Evolutionary conservation across 2,329 filamentous ascomycete species (phyloP), one percentile per base, ranked within the genome.

Genomic region (Colletotrichum caudatum): DNA sequence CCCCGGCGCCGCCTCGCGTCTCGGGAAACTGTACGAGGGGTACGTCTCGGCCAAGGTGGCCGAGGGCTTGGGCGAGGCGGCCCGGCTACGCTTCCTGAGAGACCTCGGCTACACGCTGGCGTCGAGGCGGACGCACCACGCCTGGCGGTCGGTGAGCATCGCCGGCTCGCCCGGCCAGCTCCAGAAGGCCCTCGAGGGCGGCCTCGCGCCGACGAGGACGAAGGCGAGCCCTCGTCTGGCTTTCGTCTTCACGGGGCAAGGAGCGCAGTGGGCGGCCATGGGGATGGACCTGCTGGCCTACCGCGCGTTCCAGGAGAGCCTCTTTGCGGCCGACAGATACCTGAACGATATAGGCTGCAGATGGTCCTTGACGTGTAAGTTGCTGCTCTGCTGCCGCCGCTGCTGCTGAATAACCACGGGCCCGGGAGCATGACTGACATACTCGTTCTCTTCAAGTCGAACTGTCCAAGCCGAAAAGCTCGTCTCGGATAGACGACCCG

Each of bases 31-130:
- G 1, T 73, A 84, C 37, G 70, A 74, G 29, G 70, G 72, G 1
- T 69, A 75, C 12, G 51, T 67, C 3, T 57, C 61, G 6, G 35
- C 63, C 2, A 63, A 76, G 4, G 11, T 11, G 1, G 14, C 23
- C 0, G 67, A 74, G 1, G 76, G 41, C 26, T 4, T 66, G 8
- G 29, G 29, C 8, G 59, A 68, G 7, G 11, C 56, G 0, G 62
- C 33, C 4, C 66, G 58, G 2, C 3, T 57, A 26, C 54, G 41
- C 3, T 62, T 71, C 23, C 8, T 72, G 26, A 50, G 66, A 23
- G 70, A 86, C 66, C 83, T 86, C 51, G 79, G 84, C 11, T 86
- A 86, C 73, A 87, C 85, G 0, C 78, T 86, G 23, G 79, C 68
- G 6, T 66, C 66, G 11, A 54, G 67, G 46, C 35, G 70, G 12